These are phyloP conservation scores for Alternaria triticimaculans DNA, from an alignment of 2,329 filamentous ascomycete genomes.

Conservation along the genomic window DNA sequence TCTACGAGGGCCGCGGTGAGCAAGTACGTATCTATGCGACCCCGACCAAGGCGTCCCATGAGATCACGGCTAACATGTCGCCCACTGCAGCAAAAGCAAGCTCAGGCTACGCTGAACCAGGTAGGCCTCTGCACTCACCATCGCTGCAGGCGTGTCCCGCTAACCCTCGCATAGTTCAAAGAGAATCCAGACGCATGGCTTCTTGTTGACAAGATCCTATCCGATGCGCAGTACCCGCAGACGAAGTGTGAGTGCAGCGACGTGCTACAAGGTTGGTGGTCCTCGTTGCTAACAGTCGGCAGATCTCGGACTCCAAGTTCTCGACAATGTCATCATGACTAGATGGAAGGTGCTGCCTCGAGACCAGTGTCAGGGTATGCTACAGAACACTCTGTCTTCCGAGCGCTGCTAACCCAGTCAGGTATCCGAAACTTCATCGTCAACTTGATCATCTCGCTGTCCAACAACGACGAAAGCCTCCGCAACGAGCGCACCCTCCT, in stretches of 20 bases:
- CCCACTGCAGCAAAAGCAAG: constrained; percentile 83
- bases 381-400: neutral
- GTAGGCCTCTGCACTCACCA: constrained; percentile 58
- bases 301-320: constrained; percentile 94
- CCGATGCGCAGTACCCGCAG: constrained; percentile 90
- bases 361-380: constrained; percentile 88
- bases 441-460: constrained; percentile 96
- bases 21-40: constrained; percentile 66
- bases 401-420: constrained; percentile 47
- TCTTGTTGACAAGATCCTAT: constrained; percentile 94
- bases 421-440: constrained; percentile 99
- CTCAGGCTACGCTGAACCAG: constrained; percentile 91
- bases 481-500: constrained; percentile 85
- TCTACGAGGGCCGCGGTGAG: constrained; percentile 96
- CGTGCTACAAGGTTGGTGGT: constrained; percentile 19
- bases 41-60: constrained; percentile 15
- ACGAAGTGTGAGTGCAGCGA: constrained; percentile 78
- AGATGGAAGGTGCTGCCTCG: constrained; percentile 97
- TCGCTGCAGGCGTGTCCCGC: constrained; percentile 11
- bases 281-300: constrained; percentile 42
- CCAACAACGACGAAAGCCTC: constrained; percentile 85
- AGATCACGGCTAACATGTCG: constrained; percentile 47
- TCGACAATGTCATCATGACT: constrained; percentile 98
- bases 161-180: constrained; percentile 75
- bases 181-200: constrained; percentile 99